Evolutionary conservation across 805 yeast species (phyloP).

Genomic region (Cyberlindnera meyerae): DNA sequence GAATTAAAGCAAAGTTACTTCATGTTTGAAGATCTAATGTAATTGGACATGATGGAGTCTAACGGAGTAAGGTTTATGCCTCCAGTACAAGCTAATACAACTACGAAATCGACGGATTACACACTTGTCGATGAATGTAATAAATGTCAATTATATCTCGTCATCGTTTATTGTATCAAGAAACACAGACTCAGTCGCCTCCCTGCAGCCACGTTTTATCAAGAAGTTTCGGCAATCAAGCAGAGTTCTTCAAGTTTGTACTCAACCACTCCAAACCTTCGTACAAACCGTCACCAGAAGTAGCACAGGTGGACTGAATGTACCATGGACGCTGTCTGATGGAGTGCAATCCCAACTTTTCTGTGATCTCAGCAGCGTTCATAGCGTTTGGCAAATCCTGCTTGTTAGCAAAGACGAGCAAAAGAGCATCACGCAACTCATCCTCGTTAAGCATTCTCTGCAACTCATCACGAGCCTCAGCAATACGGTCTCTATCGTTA

Average conservation of each 20-base stretch:
- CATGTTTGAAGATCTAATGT: no score
- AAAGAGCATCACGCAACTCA: conserved; percentile 93
- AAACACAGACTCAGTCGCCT: no score
- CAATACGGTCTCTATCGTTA: conserved; percentile 95
- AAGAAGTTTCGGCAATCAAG: conserved; percentile 26
- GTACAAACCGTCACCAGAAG: conserved; percentile 97
- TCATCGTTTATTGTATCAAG: no score
- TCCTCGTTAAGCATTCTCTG: conserved; percentile 98
- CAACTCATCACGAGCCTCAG: conserved; percentile 97
- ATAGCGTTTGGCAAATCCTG: conserved; percentile 99
- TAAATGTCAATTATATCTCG: no score
- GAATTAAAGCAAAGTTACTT: no score
- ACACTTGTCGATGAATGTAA: no score
- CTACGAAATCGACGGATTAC: no score
- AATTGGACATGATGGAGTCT: no score
- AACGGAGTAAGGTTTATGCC: no score
- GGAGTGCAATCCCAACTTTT: conserved; percentile 92
- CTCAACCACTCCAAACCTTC: conserved; percentile 98
- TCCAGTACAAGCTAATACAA: no score
- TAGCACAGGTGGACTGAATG: conserved; percentile 98
- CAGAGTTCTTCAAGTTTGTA: conserved; percentile 76
- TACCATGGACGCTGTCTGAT: conserved; percentile 99
- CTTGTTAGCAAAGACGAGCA: conserved; percentile 95
- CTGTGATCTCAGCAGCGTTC: conserved; percentile 98
- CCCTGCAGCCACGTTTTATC: no score